These are phyloP conservation scores for Pilatotrama ljubarskyi DNA, from an alignment of 768 basidiomycete species.

Conservation along the genomic window DNA sequence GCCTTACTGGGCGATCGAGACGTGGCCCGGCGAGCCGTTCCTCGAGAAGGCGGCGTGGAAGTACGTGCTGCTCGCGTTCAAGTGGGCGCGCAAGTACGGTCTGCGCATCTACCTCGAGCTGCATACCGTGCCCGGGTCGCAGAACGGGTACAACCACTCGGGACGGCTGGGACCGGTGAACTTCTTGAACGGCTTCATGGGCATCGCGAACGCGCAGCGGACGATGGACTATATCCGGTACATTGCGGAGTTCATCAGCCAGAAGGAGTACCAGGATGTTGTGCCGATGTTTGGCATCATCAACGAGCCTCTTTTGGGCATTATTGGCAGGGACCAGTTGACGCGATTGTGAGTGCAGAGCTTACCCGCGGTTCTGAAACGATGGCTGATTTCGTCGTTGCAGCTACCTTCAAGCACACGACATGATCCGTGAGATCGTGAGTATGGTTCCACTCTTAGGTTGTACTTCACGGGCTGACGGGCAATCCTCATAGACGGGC, in stretches of 20 bases:
- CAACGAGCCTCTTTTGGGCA: slow-evolving; percentile 58
- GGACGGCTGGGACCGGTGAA: slow-evolving; percentile 65
- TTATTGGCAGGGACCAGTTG: slow-evolving; percentile 58
- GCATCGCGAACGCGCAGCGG: slow-evolving; percentile 84
- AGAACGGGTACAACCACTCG: slow-evolving; percentile 68
- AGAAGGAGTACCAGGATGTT: slow-evolving; percentile 68
- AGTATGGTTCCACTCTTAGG: slow-evolving; percentile 38
- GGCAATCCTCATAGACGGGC: slow-evolving; percentile 38
- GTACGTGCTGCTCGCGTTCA: slow-evolving; percentile 76
- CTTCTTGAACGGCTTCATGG: slow-evolving; percentile 76
- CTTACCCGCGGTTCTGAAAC: not conserved
- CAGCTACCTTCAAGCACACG: slow-evolving; percentile 59
- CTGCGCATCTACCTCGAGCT: slow-evolving; percentile 81
- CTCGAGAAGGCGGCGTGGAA: slow-evolving; percentile 77
- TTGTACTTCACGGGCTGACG: not conserved
- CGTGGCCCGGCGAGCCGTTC: slow-evolving; percentile 75
- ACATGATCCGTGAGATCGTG: slow-evolving; percentile 74
- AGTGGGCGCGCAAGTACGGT: slow-evolving; percentile 92
- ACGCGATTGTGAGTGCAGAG: slow-evolving; percentile 56
- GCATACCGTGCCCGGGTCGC: slow-evolving; percentile 80
- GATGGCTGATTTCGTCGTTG: slow-evolving; percentile 24
- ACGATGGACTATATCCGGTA: slow-evolving; percentile 78
- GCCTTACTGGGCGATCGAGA: slow-evolving; percentile 82
- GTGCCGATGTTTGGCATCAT: slow-evolving; percentile 63
- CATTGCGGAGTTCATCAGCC: slow-evolving; percentile 80